Evolutionary conservation across 2,329 filamentous ascomycete species (phyloP), one percentile per base, ranked within the genome.

Genomic region (Immersiporthe knoxdaviesiana): DNA sequence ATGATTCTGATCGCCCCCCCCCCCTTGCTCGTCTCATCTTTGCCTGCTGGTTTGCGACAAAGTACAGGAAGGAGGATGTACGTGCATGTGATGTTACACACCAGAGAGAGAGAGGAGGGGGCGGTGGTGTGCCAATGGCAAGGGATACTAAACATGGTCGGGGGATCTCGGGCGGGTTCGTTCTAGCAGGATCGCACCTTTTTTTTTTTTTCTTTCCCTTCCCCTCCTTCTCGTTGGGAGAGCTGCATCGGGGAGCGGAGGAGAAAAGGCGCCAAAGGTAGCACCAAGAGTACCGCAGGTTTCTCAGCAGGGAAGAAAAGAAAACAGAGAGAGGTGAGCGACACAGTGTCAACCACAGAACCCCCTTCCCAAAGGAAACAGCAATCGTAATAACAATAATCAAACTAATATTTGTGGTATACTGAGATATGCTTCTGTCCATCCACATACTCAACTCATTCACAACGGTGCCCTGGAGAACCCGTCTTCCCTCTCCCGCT

Each of bases 81-180:
- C 56, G 24, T 59, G 16, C 56, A 59, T 32, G 56, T 59, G 56
- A 59, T 59, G 56, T 59, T 59, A 59, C 56, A 59, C 56, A 18
- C 56, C 30, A 59, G 35, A 37, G 7, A 21, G 27, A 16, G 27
- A 4, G 8, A 4, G 4, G 8, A 35, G n/a, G n/a, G n/a, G n/a
- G n/a, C n/a, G n/a, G 35, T 35, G 35, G 35, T 37, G 56, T 18
- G 56, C 32, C 56, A 37, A 37, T 59, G 10, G 32, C 18, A 59
- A 37, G 56, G 56, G 30, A 37, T 59, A n/a, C n/a, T n/a, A n/a
- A 21, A 59, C 21, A 47, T 47, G 7, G 7, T 37, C 16, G 30
- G 56, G 16, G 24, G 47, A 12, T 56, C 52, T 56, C 52, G 24
- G 24, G 27, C 12, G 12, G 52, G 44, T 11, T 56, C 2, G 14